These are phyloP conservation scores for Themeda triandra DNA, from an alignment of 176 grass and related monocot species.

Conservation along the genomic window DNA sequence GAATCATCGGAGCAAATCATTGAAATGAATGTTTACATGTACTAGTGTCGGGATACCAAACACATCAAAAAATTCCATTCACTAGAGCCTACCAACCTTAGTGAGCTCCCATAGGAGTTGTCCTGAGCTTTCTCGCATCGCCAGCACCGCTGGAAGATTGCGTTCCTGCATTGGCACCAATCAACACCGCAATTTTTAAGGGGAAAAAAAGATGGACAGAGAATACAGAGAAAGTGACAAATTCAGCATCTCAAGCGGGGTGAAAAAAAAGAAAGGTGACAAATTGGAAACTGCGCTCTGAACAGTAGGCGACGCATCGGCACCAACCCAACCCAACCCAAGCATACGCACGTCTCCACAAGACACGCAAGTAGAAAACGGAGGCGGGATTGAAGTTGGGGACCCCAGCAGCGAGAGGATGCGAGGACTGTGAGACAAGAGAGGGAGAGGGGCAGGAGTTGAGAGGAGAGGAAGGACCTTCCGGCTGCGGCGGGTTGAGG, in stretches of 20 bases:
- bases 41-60: not conserved
- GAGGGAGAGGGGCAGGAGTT: not conserved
- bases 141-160: not conserved
- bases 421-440: not conserved
- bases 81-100: conserved; percentile 8
- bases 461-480: not conserved
- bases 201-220: not conserved
- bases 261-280: not conserved
- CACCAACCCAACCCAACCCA: not conserved
- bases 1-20: not conserved
- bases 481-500: not conserved
- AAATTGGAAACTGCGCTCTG: not conserved
- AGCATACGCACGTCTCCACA: not conserved
- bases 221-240: not conserved
- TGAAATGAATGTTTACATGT: not conserved
- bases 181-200: not conserved
- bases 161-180: not conserved
- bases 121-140: not conserved
- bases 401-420: not conserved
- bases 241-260: not conserved
- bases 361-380: not conserved
- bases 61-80: not conserved
- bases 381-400: not conserved
- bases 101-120: not conserved
- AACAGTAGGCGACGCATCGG: not conserved